Base-by-base conservation (phyloP, 352 stramenopile genomes). In the Globisporangium uncinulatum region DNA sequence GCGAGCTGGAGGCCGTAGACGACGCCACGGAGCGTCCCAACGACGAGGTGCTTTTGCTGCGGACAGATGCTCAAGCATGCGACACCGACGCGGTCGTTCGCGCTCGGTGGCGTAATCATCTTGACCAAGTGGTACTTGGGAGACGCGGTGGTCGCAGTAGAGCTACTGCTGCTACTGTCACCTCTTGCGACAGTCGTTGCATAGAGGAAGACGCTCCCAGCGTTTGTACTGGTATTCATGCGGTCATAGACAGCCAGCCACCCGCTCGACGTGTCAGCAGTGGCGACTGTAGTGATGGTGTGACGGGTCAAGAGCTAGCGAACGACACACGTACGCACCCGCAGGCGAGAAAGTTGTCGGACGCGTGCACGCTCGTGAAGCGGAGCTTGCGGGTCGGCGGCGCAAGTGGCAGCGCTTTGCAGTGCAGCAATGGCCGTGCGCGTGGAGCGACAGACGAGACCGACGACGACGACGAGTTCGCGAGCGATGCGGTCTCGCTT, bases 41-140 rank as follows among this genome's bases (percentile, higher is more conserved):
- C 80, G 1, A 92, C 80, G 14, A 95, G 71, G 13, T 81, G 74
- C 50, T 92, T 89, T 57, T 95, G 83, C 60, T 76, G 56, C 15
- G 86, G 86, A 53, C 80, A 92, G 61, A 95, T 89, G 47, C 71
- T 92, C 39, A 94, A 54, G 65, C 82, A 88, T 24, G 83, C 79
- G 24, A 94, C 74, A 46, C 72, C 69, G 50, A 88, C 69, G 52
- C 83, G 82, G 57, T 94, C 82, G 36, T 81, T 83, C 24, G 24
- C 24, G 41, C 70, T 79, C 14, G 82, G 81, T 14, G 81, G 79
- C 19, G 82, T 69, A 62, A 95, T 92, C 68, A 87, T 89, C 64
- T 95, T 95, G n/a, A 95, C 81, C 37, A 95, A 60, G 65, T 89
- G 81, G 57, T 90, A 93, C 61, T 91, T 91, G 57, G 68, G 56